phyloP scores from a whole-genome alignment of 208 protist genomes.

The Wallacemonas collosoma region DNA sequence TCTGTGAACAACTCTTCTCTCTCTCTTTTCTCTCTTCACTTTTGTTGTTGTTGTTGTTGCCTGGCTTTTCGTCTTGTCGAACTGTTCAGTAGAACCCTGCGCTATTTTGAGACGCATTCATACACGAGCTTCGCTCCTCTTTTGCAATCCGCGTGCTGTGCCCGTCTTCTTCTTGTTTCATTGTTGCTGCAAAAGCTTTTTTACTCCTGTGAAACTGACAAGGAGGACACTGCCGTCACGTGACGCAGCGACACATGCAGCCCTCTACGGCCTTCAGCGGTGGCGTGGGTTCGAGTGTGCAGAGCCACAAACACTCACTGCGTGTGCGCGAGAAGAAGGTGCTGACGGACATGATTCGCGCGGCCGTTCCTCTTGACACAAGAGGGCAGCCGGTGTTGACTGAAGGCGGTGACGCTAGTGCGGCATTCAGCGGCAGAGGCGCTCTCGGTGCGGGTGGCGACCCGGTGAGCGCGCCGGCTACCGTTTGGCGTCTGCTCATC shows the following conservation, averaged over 20 bases:
- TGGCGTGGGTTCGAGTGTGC: background rate
- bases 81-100: no score
- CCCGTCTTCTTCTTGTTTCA: no score
- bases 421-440: conserved; percentile 14
- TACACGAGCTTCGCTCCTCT: no score
- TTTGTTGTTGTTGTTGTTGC: no score
- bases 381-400: conserved; percentile 37
- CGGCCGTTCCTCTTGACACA: conserved; percentile 56
- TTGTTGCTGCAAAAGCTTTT: no score
- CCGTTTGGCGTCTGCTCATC: conserved; percentile 86
- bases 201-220: no score
- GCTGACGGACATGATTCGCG: conserved; percentile 71
- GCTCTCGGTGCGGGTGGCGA: conserved; percentile 6
- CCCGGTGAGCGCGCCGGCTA: conserved; percentile 29
- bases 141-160: no score
- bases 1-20: no score
- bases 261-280: conserved; percentile 19
- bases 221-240: no score
- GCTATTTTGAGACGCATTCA: no score
- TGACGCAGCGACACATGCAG: background rate
- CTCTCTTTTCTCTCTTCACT: no score
- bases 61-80: no score
- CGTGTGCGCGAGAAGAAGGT: conserved; percentile 70
- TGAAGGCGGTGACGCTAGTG: background rate
- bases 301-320: conserved; percentile 48